Evolutionary conservation across 192 early-diverging fungal genomes (phyloP), one percentile per base, ranked within the genome.

Genomic region (Coemansia sp.): DNA sequence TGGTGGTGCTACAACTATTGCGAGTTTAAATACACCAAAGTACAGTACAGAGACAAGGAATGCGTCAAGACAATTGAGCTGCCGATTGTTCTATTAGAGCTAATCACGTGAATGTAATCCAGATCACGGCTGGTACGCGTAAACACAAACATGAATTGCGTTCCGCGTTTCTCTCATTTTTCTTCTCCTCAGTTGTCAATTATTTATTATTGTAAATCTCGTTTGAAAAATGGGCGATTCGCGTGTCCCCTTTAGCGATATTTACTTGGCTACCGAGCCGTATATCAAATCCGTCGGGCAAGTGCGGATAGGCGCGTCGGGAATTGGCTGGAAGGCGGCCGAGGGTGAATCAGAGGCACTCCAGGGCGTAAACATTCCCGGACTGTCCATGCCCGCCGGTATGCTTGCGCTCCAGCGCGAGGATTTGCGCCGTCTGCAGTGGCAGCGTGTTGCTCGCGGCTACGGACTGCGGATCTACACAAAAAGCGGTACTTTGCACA

Each of bases 391-490:
- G 51, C 63, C 64, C 6, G 48, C 66, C 4, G 80, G 80, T 7
- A 54, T 83, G 66, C 80, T 83, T 11, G 80, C 75, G 4, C 65
- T 83, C 17, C 80, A 83, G 57, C 71, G 77, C 45, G 75, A 74
- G 36, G 90, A 96, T 56, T 83, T 96, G 57, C 87, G 86, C 41
- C 87, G 89, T 73, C 74, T 90, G 41, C 87, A 89, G 60, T 94
- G 92, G 93, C 83, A 90, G 37, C 88, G 92, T 54, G 92, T 91
- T 5, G 95, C 95, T 13, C 88, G 93, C 60, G 92, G 93, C 36
- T 96, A 89, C 72, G 89, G 94, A 64, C 81, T 97, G 48, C 84
- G 92, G 36, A 84, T 99, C 53, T 82, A 86, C 48, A 78, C 88
- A 34, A 92, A 90, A 40, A 91, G 92, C 69, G 91, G 91, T 19